phyloP scores from a whole-genome alignment of 2,329 filamentous ascomycete species.

The Furcasterigmium furcatum region DNA sequence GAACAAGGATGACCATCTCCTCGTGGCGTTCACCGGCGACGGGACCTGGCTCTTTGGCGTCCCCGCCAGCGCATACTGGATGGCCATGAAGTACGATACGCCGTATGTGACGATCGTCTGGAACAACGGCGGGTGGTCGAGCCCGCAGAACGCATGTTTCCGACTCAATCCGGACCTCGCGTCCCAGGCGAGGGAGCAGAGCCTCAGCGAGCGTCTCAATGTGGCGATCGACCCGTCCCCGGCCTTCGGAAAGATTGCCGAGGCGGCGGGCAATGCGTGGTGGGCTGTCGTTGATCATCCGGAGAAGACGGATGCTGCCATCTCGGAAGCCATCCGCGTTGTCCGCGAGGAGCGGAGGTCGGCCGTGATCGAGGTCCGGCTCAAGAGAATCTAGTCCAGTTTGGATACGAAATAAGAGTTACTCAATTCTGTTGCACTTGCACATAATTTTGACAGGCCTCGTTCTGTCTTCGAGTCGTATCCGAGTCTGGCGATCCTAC shows the following conservation, averaged over 20 bases:
- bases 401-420: too few relatives aligned
- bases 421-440: too few relatives aligned
- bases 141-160: constrained; percentile 11
- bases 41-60: constrained; percentile 14
- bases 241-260: constrained; percentile 14
- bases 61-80: constrained; percentile 14
- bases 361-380: too few relatives aligned
- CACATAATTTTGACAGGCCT: too few relatives aligned
- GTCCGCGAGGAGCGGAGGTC: too few relatives aligned
- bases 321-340: too few relatives aligned
- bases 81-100: constrained; percentile 11
- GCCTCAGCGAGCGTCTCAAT: constrained; percentile 11
- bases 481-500: too few relatives aligned
- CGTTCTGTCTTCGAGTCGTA: too few relatives aligned
- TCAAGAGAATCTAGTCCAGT: too few relatives aligned
- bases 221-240: constrained; percentile 11
- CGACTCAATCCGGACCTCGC: constrained; percentile 13
- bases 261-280: too few relatives aligned
- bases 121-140: constrained; percentile 15
- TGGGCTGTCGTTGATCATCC: too few relatives aligned
- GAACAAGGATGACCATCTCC: constrained; percentile 2
- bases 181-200: constrained; percentile 7
- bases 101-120: constrained; percentile 14
- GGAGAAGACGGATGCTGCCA: too few relatives aligned
- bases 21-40: constrained; percentile 12